Conservation (phyloP, 768 basidiomycete genomes). For the Sarcomyxa edulis region DNA sequence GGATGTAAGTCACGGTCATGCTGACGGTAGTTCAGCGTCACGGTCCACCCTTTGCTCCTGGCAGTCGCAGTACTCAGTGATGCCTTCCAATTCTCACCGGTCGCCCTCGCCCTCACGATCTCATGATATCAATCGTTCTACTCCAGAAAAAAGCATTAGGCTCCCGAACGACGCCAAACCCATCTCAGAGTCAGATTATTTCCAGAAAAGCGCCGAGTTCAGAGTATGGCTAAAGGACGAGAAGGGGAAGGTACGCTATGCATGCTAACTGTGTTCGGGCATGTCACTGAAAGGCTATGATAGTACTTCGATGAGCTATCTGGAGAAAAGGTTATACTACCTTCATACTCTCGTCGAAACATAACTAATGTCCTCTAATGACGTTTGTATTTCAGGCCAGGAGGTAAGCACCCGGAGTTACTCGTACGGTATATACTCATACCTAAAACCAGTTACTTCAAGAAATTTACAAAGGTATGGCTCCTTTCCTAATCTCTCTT, state of each 20-base stretch:
- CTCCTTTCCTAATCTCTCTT: conserved; percentile 3
- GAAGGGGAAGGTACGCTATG: conserved; percentile 38
- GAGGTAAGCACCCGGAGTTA: too few relatives aligned
- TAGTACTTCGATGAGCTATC: conserved; percentile 87
- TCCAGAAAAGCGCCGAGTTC: conserved; percentile 84
- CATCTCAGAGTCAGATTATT: conserved; percentile 84
- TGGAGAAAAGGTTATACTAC: conserved; percentile 72
- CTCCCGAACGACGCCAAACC: conserved; percentile 54
- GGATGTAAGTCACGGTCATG: too few relatives aligned
- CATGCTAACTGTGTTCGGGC: background rate
- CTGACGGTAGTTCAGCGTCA: too few relatives aligned
- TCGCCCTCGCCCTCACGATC: conserved; percentile 30
- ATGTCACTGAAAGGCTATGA: conserved; percentile 2
- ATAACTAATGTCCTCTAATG: too few relatives aligned
- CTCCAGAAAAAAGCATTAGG: conserved; percentile 34
- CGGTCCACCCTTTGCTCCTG: too few relatives aligned
- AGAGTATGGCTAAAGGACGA: conserved; percentile 78
- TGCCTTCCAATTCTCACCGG: conserved; percentile 23
- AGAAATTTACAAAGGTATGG: conserved; percentile 82
- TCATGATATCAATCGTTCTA: conserved; percentile 31
- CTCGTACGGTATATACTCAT: conserved; percentile 10
- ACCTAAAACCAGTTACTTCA: conserved; percentile 66
- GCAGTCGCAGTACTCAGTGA: too few relatives aligned
- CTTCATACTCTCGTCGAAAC: too few relatives aligned
- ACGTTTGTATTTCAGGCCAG: too few relatives aligned